phyloP scores from a whole-genome alignment of 2,329 filamentous ascomycete species.

The Fusarium xylarioides region DNA sequence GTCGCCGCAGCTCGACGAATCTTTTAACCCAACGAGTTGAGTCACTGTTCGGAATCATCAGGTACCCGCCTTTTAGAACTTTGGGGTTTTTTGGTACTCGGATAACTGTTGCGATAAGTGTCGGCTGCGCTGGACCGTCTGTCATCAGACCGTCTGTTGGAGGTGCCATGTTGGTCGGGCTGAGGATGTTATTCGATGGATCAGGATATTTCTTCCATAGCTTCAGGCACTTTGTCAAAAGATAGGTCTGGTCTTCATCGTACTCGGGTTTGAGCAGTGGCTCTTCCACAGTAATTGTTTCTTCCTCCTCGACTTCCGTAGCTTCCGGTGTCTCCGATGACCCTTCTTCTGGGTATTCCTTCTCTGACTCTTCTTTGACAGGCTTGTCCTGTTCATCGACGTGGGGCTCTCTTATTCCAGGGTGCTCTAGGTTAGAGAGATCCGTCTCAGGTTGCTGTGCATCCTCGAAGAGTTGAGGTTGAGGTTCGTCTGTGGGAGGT shows the following conservation, averaged over 20 bases:
- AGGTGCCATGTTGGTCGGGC: slow-evolving; percentile 71
- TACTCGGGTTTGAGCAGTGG: slow-evolving; percentile 52
- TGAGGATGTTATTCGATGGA: slow-evolving; percentile 64
- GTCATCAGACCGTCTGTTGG: slow-evolving; percentile 68
- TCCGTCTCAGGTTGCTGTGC: slow-evolving; percentile 34
- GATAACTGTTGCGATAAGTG: slow-evolving; percentile 79
- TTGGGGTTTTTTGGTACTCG: slow-evolving; percentile 82
- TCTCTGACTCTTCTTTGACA: neutral
- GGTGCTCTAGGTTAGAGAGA: slow-evolving; percentile 7
- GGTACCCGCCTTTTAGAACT: slow-evolving; percentile 85
- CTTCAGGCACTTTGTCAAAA: slow-evolving; percentile 66
- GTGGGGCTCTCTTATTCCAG: neutral
- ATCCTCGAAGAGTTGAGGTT: neutral
- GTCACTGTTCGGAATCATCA: slow-evolving; percentile 84
- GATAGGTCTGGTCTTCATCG: slow-evolving; percentile 54
- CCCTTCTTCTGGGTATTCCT: slow-evolving; percentile 23
- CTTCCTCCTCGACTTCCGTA: slow-evolving; percentile 29
- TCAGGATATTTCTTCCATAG: slow-evolving; percentile 73
- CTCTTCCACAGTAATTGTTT: slow-evolving; percentile 39
- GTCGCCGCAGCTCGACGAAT: slow-evolving; percentile 89
- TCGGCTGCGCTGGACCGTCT: slow-evolving; percentile 62
- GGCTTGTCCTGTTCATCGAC: neutral
- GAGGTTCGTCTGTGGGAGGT: neutral
- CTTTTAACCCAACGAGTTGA: slow-evolving; percentile 88
- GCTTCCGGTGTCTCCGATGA: slow-evolving; percentile 12